These are phyloP conservation scores for Lomentospora prolificans DNA, from an alignment of 2,329 filamentous ascomycete species.

Conservation along the genomic window DNA sequence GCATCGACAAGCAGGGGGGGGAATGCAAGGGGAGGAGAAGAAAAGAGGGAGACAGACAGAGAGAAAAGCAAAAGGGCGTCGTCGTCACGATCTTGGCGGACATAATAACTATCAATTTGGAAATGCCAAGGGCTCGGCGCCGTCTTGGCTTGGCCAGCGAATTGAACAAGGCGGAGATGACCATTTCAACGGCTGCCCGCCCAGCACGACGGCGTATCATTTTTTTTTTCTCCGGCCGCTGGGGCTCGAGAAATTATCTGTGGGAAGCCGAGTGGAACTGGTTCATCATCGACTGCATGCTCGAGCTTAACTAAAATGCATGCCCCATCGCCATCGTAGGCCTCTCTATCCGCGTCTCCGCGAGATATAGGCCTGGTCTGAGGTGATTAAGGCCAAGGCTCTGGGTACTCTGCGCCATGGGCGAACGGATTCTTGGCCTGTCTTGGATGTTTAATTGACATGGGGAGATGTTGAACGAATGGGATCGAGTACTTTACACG, in stretches of 20 bases:
- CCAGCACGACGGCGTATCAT: too few species aligned
- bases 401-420: neutral
- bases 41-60: slow-evolving; percentile 7
- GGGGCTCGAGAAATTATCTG: too few species aligned
- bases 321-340: too few species aligned
- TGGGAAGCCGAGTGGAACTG: too few species aligned
- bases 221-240: too few species aligned
- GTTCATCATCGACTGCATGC: too few species aligned
- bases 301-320: too few species aligned
- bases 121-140: slow-evolving; percentile 2
- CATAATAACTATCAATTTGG: slow-evolving; percentile 6
- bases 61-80: slow-evolving; percentile 5
- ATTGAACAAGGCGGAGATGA: neutral
- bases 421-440: neutral
- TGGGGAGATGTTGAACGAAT: neutral
- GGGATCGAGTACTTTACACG: neutral
- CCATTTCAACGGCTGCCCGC: neutral
- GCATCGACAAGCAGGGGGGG: neutral
- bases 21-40: slow-evolving; percentile 3
- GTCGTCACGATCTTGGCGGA: slow-evolving; percentile 7
- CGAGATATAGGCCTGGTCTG: neutral
- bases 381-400: neutral
- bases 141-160: slow-evolving; percentile 1
- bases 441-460: neutral
- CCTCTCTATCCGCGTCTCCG: too few species aligned